Percentiles rank a stretch among this genome's conserved stretches.
Conservation (phyloP, 148 eudicot genomes). For the Pouteria glomerata region DNA sequence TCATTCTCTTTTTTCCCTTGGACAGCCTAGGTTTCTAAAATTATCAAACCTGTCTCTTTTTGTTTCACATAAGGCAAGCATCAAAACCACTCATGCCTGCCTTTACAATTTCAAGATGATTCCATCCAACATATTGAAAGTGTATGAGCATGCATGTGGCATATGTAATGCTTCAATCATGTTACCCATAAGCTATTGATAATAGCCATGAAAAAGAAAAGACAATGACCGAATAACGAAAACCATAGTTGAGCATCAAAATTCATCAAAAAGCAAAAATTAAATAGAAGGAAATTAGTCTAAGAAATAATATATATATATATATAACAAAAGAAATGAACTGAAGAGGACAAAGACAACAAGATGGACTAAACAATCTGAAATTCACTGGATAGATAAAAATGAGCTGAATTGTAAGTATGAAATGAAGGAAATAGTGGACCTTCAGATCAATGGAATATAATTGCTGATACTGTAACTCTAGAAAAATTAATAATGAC, state of each 20-base stretch:
- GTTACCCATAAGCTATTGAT: neutral
- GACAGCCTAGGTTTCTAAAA: neutral
- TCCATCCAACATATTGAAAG: neutral
- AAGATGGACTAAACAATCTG: neutral
- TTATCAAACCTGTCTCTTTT: neutral
- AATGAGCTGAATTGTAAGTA: neutral
- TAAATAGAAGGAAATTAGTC: neutral
- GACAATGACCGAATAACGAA: neutral
- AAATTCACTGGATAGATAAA: neutral
- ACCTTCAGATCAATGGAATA: neutral
- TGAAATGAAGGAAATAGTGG: neutral
- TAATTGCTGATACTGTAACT: neutral
- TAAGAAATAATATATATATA: neutral
- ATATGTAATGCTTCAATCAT: slow-evolving; percentile 1
- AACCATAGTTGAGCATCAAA: neutral
- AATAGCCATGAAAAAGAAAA: neutral
- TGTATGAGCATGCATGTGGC: neutral
- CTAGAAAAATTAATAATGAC: neutral
- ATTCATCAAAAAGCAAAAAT: neutral
- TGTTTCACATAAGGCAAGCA: neutral
- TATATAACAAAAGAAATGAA: neutral
- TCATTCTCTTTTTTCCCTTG: neutral
- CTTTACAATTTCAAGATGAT: slow-evolving; percentile 6
- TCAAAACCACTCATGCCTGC: neutral
- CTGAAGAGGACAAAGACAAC: neutral